These are phyloP conservation scores for Phytophthora fragariae DNA, from an alignment of 352 stramenopile genomes.

Conservation along the genomic window DNA sequence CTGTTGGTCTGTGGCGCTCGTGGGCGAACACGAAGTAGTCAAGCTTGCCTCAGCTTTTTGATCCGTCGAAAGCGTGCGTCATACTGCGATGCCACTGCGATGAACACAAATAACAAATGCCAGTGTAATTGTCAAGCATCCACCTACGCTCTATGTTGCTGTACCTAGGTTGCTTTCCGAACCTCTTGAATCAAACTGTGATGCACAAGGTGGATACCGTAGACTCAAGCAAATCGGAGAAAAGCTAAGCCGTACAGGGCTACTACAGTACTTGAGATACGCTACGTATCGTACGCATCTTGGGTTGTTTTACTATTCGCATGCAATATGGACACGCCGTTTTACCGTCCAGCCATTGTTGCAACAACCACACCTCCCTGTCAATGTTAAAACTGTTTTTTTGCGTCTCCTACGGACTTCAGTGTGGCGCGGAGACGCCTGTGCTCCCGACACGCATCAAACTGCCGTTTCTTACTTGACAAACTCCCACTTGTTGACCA, in stretches of 20 bases:
- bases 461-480: slow-evolving; percentile 68
- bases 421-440: neutral
- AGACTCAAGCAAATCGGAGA: neutral
- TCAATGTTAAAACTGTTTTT: slow-evolving; percentile 31
- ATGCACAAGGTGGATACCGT: too few relatives aligned
- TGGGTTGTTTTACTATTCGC: neutral
- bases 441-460: slow-evolving; percentile 1
- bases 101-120: neutral
- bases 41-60: neutral
- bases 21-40: slow-evolving; percentile 63
- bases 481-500: slow-evolving; percentile 99
- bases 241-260: neutral
- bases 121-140: slow-evolving; percentile 6
- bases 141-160: neutral
- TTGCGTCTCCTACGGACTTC: slow-evolving; percentile 7
- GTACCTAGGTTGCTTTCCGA: too few relatives aligned
- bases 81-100: neutral
- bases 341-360: slow-evolving; percentile 8
- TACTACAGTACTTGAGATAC: neutral
- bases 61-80: neutral
- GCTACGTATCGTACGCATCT: neutral
- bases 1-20: slow-evolving; percentile 74
- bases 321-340: neutral
- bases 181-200: too few relatives aligned
- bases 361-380: slow-evolving; percentile 15